Conservation (phyloP, 306 rosid genomes). For the Crotalaria pallida region DNA sequence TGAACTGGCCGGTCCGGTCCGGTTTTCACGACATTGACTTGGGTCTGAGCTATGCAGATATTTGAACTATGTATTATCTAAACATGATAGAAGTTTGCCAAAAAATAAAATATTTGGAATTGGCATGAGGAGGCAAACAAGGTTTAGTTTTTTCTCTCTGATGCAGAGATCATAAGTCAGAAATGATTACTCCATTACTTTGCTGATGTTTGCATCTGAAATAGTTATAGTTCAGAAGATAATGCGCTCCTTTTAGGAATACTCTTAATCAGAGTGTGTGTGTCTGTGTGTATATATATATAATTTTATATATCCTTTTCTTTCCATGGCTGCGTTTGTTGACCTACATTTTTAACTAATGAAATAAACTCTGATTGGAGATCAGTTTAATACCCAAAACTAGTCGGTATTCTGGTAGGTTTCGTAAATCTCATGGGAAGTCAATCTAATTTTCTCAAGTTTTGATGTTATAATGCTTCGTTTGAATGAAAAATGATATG, state of each 20-base stretch:
- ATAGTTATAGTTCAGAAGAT: background rate
- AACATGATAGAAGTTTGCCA: background rate
- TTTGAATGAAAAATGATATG: background rate
- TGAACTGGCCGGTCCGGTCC: too few species aligned
- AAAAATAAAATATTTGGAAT: background rate
- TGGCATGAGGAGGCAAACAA: background rate
- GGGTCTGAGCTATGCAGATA: background rate
- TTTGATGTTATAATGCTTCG: background rate
- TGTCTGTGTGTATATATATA: too few species aligned
- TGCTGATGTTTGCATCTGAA: background rate
- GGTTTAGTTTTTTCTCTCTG: background rate
- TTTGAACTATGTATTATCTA: background rate
- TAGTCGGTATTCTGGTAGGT: background rate
- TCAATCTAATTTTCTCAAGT: background rate
- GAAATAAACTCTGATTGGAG: background rate
- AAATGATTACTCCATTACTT: background rate
- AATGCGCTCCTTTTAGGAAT: background rate
- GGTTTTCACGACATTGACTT: background rate
- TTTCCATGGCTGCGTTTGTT: background rate
- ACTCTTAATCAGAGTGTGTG: background rate
- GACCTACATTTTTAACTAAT: background rate
- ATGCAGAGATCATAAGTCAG: background rate
- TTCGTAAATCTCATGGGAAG: background rate
- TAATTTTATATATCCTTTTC: background rate
- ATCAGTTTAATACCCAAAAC: background rate